These are phyloP conservation scores for Helianthus annuus DNA, from an alignment of 129 eudicot genomes.

Conservation along the genomic window HanXRQr2.0-SUNRISE NC_035449.2:28100017-28100516, in stretches of 20 bases:
- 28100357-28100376: constrained; percentile 84
- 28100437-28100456: constrained; percentile 87
- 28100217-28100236: constrained; percentile 67
- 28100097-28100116: constrained; percentile 88
- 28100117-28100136: constrained; percentile 86
- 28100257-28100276: constrained; percentile 78
- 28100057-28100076: constrained; percentile 96
- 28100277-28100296: constrained; percentile 87
- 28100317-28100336: constrained; percentile 76
- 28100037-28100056: constrained; percentile 76
- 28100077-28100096: constrained; percentile 97
- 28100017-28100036: constrained; percentile 95
- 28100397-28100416: constrained; percentile 71
- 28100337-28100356: constrained; percentile 79
- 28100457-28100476: constrained; percentile 86
- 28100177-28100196: constrained; percentile 84
- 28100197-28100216: constrained; percentile 83
- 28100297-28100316: constrained; percentile 82
- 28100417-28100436: constrained; percentile 77
- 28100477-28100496: constrained; percentile 80
- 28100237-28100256: constrained; percentile 66
- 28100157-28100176: constrained; percentile 62
- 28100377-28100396: constrained; percentile 82
- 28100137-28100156: constrained; percentile 42
- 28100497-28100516: constrained; percentile 91